These are phyloP conservation scores for Yarrowia yakushimensis DNA, from an alignment of 805 yeast genomes.

Conservation along the genomic window DNA sequence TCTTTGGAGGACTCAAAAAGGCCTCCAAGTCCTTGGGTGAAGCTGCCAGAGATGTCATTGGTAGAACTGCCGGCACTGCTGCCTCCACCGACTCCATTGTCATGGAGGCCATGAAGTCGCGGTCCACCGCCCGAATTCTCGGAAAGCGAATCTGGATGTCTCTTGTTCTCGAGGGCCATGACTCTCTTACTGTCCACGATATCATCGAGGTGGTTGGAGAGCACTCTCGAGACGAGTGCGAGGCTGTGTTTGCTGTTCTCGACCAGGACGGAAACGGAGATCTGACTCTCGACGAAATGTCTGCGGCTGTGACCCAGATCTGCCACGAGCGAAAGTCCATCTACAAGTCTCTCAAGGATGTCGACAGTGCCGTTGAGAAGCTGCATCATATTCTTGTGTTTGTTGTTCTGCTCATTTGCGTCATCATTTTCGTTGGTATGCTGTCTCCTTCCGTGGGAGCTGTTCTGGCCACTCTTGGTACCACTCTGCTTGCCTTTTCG, in stretches of 20 bases:
- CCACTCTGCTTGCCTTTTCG: constrained; percentile 41
- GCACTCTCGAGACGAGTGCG: constrained; percentile 35
- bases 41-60: constrained; percentile 34
- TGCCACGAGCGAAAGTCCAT: constrained; percentile 39
- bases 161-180: constrained; percentile 41
- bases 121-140: constrained; percentile 34
- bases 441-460: constrained; percentile 42
- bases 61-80: constrained; percentile 29
- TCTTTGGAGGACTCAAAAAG: constrained; percentile 23
- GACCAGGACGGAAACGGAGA: constrained; percentile 40
- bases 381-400: constrained; percentile 39
- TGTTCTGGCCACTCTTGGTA: constrained; percentile 43
- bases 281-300: constrained; percentile 40
- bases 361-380: constrained; percentile 42
- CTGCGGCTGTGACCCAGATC: constrained; percentile 35
- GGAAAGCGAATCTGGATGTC: constrained; percentile 44
- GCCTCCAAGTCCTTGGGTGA: constrained; percentile 33
- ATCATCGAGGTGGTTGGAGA: constrained; percentile 37
- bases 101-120: constrained; percentile 36
- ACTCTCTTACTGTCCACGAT: constrained; percentile 37
- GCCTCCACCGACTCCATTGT: constrained; percentile 29
- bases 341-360: constrained; percentile 39
- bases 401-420: constrained; percentile 36
- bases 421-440: constrained; percentile 42
- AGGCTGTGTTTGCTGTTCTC: constrained; percentile 36